These are phyloP conservation scores for Purshia tridentata DNA, from an alignment of 306 rosid species.

Conservation along the genomic window DNA sequence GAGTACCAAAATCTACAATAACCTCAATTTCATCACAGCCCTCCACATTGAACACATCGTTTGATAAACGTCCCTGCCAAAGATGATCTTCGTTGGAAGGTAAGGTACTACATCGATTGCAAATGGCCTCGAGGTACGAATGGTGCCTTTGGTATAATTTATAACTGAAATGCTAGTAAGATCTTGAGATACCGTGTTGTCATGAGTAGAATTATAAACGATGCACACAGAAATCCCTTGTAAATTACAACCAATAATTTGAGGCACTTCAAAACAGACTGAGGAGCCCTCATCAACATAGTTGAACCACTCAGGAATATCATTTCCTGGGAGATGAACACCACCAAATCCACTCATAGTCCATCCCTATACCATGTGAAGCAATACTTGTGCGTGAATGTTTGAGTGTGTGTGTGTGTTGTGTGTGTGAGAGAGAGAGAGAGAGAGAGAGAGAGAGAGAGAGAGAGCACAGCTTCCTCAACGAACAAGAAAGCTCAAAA, in stretches of 20 bases:
- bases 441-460: conserved; percentile 5
- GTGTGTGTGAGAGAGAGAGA: conserved; percentile 7
- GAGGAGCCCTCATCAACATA: conserved; percentile 5
- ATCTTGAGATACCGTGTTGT: background rate
- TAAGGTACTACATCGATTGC: background rate
- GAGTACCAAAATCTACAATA: conserved; percentile 11
- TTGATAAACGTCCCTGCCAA: conserved; percentile 22
- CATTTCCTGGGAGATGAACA: conserved; percentile 23
- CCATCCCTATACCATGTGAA: conserved; percentile 11
- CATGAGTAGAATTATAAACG: conserved; percentile 9
- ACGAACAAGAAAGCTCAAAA: too few species aligned
- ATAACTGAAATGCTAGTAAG: conserved; percentile 5
- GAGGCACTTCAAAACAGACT: conserved; percentile 21
- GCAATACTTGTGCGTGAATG: background rate
- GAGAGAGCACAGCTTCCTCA: background rate
- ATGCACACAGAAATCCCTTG: conserved; percentile 5
- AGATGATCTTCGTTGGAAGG: conserved; percentile 13
- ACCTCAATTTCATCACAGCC: conserved; percentile 22
- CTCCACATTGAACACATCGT: conserved; percentile 3
- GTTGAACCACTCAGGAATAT: conserved; percentile 22
- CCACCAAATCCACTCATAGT: conserved; percentile 2
- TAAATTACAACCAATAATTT: background rate
- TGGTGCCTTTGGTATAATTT: conserved; percentile 2
- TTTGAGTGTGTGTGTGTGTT: background rate
- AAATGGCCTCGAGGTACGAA: background rate